Evolutionary conservation across 208 protist species (phyloP).

Genomic region (Acanthamoeba divionensis): DNA sequence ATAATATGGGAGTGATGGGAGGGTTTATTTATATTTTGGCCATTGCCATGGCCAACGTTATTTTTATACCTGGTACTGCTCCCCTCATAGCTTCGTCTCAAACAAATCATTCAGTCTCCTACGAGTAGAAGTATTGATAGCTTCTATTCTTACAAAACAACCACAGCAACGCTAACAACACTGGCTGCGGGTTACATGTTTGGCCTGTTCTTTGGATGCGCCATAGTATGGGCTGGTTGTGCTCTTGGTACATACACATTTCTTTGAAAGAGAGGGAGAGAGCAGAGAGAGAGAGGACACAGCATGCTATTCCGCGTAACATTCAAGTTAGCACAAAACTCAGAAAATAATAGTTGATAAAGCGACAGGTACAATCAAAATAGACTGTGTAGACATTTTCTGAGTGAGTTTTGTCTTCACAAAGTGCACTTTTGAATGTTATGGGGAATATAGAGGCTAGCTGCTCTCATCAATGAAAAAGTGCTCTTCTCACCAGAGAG

Average conservation of each 20-base stretch:
- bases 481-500: too few species aligned
- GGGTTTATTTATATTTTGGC: conserved; percentile 2
- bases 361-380: too few species aligned
- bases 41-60: neutral
- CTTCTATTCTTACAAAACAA: neutral
- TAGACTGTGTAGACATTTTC: too few species aligned
- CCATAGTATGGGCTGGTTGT: neutral
- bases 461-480: too few species aligned
- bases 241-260: neutral
- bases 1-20: neutral
- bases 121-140: neutral
- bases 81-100: neutral
- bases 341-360: too few species aligned
- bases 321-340: too few species aligned
- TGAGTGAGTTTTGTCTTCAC: too few species aligned
- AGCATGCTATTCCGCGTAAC: too few species aligned
- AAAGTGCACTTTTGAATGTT: too few species aligned
- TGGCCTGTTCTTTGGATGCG: conserved; percentile 7
- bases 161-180: neutral
- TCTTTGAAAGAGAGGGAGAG: too few species aligned
- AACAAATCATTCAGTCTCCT: neutral
- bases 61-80: conserved; percentile 40
- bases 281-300: too few species aligned
- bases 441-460: too few species aligned
- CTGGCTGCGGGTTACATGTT: conserved; percentile 33